These are phyloP conservation scores for Dalbergia oliveri DNA, from an alignment of 306 rosid species.

Conservation along the genomic window DNA sequence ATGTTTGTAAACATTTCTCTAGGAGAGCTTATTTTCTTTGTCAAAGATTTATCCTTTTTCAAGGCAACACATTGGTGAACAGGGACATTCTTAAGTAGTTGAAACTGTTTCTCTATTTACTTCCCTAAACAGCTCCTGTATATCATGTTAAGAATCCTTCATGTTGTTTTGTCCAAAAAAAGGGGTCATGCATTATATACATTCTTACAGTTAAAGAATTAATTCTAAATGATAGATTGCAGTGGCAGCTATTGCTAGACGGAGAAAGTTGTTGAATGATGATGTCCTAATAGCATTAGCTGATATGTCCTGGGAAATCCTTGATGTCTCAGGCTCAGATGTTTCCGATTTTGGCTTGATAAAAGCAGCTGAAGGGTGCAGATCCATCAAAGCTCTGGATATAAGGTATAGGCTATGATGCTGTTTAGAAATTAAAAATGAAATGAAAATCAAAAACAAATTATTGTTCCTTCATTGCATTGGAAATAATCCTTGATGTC, in stretches of 20 bases:
- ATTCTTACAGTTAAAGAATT: constrained; percentile 33
- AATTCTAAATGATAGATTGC: constrained; percentile 60
- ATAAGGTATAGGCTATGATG: constrained; percentile 64
- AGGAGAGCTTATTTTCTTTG: constrained; percentile 5
- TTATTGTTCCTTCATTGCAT: constrained; percentile 5
- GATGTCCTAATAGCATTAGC: constrained; percentile 75
- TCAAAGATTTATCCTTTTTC: constrained; percentile 9
- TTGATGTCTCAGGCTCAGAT: constrained; percentile 88
- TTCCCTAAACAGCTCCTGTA: constrained; percentile 8
- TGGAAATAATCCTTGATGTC: constrained; percentile 16
- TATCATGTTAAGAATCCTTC: constrained; percentile 3
- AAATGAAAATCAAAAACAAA: neutral
- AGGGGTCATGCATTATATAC: neutral
- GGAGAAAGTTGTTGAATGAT: constrained; percentile 80
- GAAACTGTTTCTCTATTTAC: constrained; percentile 12
- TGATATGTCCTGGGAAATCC: constrained; percentile 82
- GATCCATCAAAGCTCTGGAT: constrained; percentile 74
- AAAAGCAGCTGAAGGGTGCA: constrained; percentile 72
- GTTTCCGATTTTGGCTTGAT: constrained; percentile 81
- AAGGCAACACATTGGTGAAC: constrained; percentile 7
- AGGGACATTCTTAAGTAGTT: constrained; percentile 25
- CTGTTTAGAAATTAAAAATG: neutral
- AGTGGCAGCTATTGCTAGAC: constrained; percentile 77
- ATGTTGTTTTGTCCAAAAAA: neutral
- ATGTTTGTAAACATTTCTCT: constrained; percentile 5